Evolutionary conservation across 176 grass and related monocot species (phyloP), one percentile per base, ranked within the genome.

Genomic region (Aechmea fasciata): DNA sequence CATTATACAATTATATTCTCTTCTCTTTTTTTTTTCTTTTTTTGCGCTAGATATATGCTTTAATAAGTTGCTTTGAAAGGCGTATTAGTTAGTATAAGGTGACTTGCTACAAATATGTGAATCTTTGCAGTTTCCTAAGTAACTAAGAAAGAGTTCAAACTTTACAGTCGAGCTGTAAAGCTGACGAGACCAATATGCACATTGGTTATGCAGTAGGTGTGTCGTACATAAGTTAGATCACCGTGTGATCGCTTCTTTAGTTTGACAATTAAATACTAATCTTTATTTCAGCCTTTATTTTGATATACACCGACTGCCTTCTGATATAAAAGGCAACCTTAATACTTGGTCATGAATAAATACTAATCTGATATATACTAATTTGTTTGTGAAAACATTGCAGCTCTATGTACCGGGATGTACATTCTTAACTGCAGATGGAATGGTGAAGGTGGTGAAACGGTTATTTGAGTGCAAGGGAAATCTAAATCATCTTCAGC

Each of bases 371-470:
- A 24, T 78, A 48, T 72, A 28, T 53, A 82, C 53, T 55, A 75
- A 66, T 80, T n/a, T 49, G 61, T 78, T 51, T 11, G 49, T 79
- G 41, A 69, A 77, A 49, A 68, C 28, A 47, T 93, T 90, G 81
- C 89, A 93, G 89, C 84, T 90, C 51, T 90, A 75, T 79, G 82
- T 93, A 48, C 94, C 94, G 15, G 83, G 75, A 84, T 99, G 89
- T 73, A 75, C 74, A 76, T 64, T 69, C 70, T 78, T 99, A 75
- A 90, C 77, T 22, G 84, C 82, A 79, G 82, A 99, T 82, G 94
- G 89, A 64, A 64, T 99, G 54, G 69, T 93, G 9, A 85, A 87
- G 55, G 71, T 90, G 73, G 73, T 85, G 33, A 82, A 88, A 50
- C 68, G 72, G 67, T 73, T 89, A 28, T 69, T 77, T 77, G 81